phyloP scores from a whole-genome alignment of 1,139 yeast genomes.

The Blastobotrys buckinghamii region DNA sequence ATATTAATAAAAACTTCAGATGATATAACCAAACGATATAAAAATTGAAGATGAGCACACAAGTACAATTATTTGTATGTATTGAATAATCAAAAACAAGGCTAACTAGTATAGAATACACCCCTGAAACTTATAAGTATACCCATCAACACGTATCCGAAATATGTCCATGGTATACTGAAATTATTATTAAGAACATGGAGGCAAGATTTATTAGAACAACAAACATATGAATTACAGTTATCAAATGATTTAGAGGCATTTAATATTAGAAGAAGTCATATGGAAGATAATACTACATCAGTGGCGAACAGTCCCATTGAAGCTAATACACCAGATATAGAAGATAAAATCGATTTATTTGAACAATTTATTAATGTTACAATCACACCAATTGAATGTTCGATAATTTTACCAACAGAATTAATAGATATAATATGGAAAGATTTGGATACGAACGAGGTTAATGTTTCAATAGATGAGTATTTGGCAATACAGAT shows the following conservation, averaged over 20 bases:
- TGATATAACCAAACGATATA: too few species aligned
- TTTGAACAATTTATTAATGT: constrained; percentile 43
- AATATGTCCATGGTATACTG: constrained; percentile 27
- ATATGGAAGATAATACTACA: constrained; percentile 8
- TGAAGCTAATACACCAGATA: constrained; percentile 11
- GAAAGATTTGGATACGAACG: constrained; percentile 28
- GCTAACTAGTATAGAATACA: constrained; percentile 13
- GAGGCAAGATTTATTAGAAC: constrained; percentile 19
- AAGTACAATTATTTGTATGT: constrained; percentile 26
- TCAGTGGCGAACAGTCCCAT: constrained; percentile 9
- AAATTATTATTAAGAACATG: constrained; percentile 27
- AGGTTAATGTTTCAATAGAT: constrained; percentile 42
- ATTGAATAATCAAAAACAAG: neutral
- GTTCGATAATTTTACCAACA: constrained; percentile 49
- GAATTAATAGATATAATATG: constrained; percentile 38
- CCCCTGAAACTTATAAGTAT: constrained; percentile 29
- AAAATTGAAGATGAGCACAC: constrained; percentile 25
- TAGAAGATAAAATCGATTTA: constrained; percentile 17
- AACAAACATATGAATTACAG: neutral
- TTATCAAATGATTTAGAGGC: neutral
- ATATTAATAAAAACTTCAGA: too few species aligned
- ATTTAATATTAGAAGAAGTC: neutral
- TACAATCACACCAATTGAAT: constrained; percentile 51
- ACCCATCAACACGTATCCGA: constrained; percentile 25
- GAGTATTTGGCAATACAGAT: constrained; percentile 52